These are phyloP conservation scores for Chenopodium album DNA, from an alignment of 148 eudicot genomes.

Conservation along the genomic window DNA sequence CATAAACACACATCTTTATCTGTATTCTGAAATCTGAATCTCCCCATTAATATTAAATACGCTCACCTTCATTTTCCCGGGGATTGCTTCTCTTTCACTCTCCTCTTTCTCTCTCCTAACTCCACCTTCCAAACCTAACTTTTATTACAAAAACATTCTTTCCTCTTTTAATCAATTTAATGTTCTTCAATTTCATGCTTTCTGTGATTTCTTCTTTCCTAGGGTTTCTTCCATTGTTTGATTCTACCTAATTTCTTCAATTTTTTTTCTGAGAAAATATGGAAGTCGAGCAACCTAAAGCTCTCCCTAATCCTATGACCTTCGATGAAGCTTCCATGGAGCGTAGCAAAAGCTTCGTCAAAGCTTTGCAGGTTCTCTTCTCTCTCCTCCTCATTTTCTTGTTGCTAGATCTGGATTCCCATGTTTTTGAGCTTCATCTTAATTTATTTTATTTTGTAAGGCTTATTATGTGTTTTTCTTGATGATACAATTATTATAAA, in stretches of 20 bases:
- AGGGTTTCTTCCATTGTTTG: constrained; percentile 7
- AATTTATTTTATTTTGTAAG: constrained; percentile 13
- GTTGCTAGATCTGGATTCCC: constrained; percentile 26
- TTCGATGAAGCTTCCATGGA: constrained; percentile 50
- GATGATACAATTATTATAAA: not conserved
- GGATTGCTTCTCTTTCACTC: constrained; percentile 32
- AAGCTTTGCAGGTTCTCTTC: constrained; percentile 45
- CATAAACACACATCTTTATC: not conserved
- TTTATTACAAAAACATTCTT: constrained; percentile 21
- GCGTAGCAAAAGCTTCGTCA: constrained; percentile 47
- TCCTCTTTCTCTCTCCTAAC: not conserved
- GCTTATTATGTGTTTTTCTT: not conserved
- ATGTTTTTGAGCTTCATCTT: not conserved
- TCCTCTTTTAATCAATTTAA: not conserved
- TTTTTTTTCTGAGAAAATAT: constrained; percentile 5
- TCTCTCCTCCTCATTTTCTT: not conserved
- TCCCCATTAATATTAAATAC: constrained; percentile 15
- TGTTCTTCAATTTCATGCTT: not conserved
- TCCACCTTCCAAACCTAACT: constrained; percentile 2
- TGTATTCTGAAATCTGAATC: no score
- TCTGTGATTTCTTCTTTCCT: not conserved
- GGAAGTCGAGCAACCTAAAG: constrained; percentile 30
- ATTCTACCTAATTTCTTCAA: not conserved
- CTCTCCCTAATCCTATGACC: constrained; percentile 30
- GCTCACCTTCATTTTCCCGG: constrained; percentile 22